Conservation (phyloP, 495 filamentous ascomycete genomes). For the Astrothelium macrocarpum region DNA sequence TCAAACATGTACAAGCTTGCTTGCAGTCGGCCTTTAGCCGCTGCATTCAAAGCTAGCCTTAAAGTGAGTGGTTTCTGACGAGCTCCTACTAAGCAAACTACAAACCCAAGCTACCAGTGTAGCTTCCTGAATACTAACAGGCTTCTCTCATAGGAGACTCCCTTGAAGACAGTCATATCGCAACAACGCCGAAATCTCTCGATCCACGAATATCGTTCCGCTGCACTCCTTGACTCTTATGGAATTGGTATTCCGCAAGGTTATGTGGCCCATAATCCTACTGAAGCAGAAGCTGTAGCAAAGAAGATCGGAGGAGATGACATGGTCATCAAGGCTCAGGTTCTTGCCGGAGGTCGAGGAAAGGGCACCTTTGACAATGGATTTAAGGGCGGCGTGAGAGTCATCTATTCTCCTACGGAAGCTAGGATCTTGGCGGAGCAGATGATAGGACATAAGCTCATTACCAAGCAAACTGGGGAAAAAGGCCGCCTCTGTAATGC, state of each 20-base stretch:
- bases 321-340: conserved; percentile 99
- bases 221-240: conserved; percentile 76
- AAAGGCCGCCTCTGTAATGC: conserved; percentile 84
- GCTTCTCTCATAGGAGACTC: conserved; percentile 34
- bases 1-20: conserved; percentile 62
- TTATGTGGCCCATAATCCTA: conserved; percentile 66
- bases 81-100: conserved; percentile 42
- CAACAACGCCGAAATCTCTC: conserved; percentile 81
- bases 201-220: conserved; percentile 95
- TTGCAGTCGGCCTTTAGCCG: conserved; percentile 55
- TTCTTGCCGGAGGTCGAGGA: conserved; percentile 91
- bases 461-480: conserved; percentile 98
- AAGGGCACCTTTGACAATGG: conserved; percentile 98
- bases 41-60: conserved; percentile 49
- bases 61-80: not conserved
- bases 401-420: conserved; percentile 88
- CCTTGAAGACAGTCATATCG: conserved; percentile 40
- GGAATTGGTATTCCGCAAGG: conserved; percentile 87
- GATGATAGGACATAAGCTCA: conserved; percentile 99
- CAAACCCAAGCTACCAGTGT: conserved; percentile 20
- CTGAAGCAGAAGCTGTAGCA: conserved; percentile 85
- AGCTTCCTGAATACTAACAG: conserved; percentile 22
- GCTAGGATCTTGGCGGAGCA: conserved; percentile 97
- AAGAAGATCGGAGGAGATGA: conserved; percentile 85
- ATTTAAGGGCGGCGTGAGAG: conserved; percentile 93